phyloP scores from a whole-genome alignment of 805 yeast genomes.

The Pichia kluyveri region DNA sequence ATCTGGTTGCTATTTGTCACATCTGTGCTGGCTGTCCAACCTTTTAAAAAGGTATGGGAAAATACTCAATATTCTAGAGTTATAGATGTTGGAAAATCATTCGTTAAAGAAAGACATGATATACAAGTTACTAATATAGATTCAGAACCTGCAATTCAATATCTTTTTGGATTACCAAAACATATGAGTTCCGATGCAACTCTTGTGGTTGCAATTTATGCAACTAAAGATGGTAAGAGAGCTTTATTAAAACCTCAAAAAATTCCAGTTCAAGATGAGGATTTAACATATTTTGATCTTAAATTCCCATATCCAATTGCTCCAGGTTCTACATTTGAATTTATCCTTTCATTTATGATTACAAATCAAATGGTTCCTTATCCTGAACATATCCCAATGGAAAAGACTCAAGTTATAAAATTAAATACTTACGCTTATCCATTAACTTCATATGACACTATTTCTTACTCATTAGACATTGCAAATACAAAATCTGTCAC shows the following conservation, averaged over 20 bases:
- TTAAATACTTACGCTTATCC: conserved; percentile 44
- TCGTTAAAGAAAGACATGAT: conserved; percentile 51
- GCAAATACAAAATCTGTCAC: conserved; percentile 24
- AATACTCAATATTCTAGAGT: conserved; percentile 48
- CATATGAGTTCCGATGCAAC: conserved; percentile 23
- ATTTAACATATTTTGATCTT: conserved; percentile 36
- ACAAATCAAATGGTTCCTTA: conserved; percentile 44
- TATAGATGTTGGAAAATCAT: conserved; percentile 59
- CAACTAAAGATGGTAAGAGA: conserved; percentile 12
- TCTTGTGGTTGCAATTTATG: conserved; percentile 17
- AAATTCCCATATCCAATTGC: conserved; percentile 56
- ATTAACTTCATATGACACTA: conserved; percentile 53
- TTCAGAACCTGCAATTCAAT: conserved; percentile 41
- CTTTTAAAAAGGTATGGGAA: conserved; percentile 34
- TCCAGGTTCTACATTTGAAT: conserved; percentile 44
- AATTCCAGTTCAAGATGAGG: conserved; percentile 8
- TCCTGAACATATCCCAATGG: conserved; percentile 55
- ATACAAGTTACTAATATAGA: conserved; percentile 54
- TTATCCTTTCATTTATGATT: conserved; percentile 42
- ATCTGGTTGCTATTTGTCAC: not conserved
- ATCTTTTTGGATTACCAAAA: conserved; percentile 51
- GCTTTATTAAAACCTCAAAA: conserved; percentile 15
- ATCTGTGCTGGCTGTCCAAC: conserved; percentile 3
- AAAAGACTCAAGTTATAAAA: conserved; percentile 51
- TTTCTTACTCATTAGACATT: conserved; percentile 33